A percentile compares a stretch with the other conserved stretches of the same genome.
These are phyloP conservation scores for Russula abietina DNA, from an alignment of 768 basidiomycete genomes.

Conservation along the genomic window DNA sequence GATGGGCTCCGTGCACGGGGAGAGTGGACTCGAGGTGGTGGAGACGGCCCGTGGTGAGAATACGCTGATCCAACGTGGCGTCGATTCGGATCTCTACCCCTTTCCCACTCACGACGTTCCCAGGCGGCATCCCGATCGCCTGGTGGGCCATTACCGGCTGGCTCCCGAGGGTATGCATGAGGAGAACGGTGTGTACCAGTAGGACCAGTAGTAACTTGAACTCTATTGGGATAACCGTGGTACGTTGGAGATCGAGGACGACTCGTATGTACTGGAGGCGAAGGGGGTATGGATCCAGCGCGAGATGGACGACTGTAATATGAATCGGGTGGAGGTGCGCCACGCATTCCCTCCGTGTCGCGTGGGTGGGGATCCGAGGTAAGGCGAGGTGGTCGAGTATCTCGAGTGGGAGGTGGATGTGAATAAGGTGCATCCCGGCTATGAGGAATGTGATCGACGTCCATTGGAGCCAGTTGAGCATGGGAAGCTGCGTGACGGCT, in stretches of 20 bases:
- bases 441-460: constrained; percentile 36
- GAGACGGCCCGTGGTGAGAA: constrained; percentile 26
- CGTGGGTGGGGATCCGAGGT: constrained; percentile 54
- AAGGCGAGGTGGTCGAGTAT: constrained; percentile 55
- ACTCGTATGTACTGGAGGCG: constrained; percentile 44
- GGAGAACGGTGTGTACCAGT: constrained; percentile 53
- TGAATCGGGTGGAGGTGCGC: constrained; percentile 47
- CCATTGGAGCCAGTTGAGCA: constrained; percentile 75
- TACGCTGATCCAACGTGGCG: constrained; percentile 32
- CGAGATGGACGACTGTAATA: constrained; percentile 50
- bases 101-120: constrained; percentile 63
- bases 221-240: constrained; percentile 45
- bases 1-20: constrained; percentile 36
- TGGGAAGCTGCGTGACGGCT: constrained; percentile 59
- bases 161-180: constrained; percentile 50
- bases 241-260: constrained; percentile 50
- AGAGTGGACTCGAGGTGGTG: constrained; percentile 37
- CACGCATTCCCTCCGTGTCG: constrained; percentile 47
- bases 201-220: constrained; percentile 48
- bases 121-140: constrained; percentile 51
- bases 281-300: constrained; percentile 52
- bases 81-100: constrained; percentile 29
- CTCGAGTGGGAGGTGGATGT: constrained; percentile 37
- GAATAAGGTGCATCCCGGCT: constrained; percentile 47
- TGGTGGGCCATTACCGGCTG: constrained; percentile 38